Evolutionary conservation across 2,329 filamentous ascomycete species (phyloP).

Genomic region (Sodiomyces alkalinus): DNA sequence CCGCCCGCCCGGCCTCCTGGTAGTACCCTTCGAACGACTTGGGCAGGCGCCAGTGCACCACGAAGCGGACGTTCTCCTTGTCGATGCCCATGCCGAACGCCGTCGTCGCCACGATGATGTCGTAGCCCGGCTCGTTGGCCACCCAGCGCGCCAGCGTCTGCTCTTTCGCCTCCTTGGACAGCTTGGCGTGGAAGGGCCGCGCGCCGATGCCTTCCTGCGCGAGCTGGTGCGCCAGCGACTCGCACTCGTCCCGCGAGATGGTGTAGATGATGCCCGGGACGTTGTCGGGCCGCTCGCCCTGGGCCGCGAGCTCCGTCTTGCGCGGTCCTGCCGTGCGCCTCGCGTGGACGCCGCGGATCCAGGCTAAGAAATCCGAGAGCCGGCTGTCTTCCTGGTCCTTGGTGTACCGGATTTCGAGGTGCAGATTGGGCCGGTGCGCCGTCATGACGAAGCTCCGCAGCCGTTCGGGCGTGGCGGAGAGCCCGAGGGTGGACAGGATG

Average conservation of each 20-base stretch:
- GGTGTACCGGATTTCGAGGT: constrained; percentile 80
- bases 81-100: constrained; percentile 98
- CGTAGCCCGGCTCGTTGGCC: constrained; percentile 58
- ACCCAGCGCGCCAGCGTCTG: constrained; percentile 60
- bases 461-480: constrained; percentile 42
- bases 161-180: constrained; percentile 53
- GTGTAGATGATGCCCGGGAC: constrained; percentile 73
- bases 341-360: constrained; percentile 59
- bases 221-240: constrained; percentile 50
- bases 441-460: constrained; percentile 70
- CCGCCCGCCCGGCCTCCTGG: constrained; percentile 85
- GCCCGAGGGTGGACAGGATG: constrained; percentile 58
- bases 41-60: constrained; percentile 85
- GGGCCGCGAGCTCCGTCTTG: constrained; percentile 38
- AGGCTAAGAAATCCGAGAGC: constrained; percentile 58
- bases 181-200: constrained; percentile 55
- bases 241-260: constrained; percentile 59
- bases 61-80: constrained; percentile 86
- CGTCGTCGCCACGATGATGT: constrained; percentile 87
- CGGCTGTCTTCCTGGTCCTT: constrained; percentile 58
- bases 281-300: constrained; percentile 41
- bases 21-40: constrained; percentile 95
- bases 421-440: constrained; percentile 70
- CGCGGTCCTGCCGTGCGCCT: constrained; percentile 48
- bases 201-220: constrained; percentile 56